A percentile compares a stretch with the other conserved stretches of the same genome.
These are phyloP conservation scores for Colletotrichum ledebouriae DNA, from an alignment of 2,329 filamentous ascomycete genomes.

Conservation along the genomic window DNA sequence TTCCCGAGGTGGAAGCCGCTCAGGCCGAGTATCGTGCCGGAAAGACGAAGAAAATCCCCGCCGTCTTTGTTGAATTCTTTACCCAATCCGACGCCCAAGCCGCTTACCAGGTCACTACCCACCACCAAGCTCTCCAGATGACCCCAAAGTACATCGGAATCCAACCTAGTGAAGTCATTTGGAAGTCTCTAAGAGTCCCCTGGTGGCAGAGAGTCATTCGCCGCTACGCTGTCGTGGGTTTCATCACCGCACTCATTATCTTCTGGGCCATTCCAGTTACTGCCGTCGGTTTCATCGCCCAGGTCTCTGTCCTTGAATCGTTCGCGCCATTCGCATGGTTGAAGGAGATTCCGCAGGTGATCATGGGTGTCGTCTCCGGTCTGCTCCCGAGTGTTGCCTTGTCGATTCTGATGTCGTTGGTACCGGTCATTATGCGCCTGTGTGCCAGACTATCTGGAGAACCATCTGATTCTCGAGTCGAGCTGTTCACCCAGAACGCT, in stretches of 20 bases:
- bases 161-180: constrained; percentile 86
- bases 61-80: constrained; percentile 92
- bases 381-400: constrained; percentile 85
- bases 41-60: constrained; percentile 75
- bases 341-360: constrained; percentile 73
- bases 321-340: constrained; percentile 81
- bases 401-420: constrained; percentile 85
- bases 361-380: constrained; percentile 87
- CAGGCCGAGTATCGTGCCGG: constrained; percentile 77
- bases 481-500: constrained; percentile 89
- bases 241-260: constrained; percentile 82
- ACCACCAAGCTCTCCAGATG: constrained; percentile 91
- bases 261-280: constrained; percentile 87
- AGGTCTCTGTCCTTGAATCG: constrained; percentile 77
- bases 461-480: constrained; percentile 82
- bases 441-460: constrained; percentile 86
- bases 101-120: constrained; percentile 87
- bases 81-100: constrained; percentile 86
- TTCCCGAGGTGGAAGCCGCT: constrained; percentile 75
- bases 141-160: constrained; percentile 87
- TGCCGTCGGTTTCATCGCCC: constrained; percentile 87
- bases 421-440: constrained; percentile 82
- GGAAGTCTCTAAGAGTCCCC: constrained; percentile 84
- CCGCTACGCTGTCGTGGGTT: constrained; percentile 75
- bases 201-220: constrained; percentile 89